phyloP scores from a whole-genome alignment of 495 filamentous ascomycete genomes.

The Pyrenula massariospora region DNA sequence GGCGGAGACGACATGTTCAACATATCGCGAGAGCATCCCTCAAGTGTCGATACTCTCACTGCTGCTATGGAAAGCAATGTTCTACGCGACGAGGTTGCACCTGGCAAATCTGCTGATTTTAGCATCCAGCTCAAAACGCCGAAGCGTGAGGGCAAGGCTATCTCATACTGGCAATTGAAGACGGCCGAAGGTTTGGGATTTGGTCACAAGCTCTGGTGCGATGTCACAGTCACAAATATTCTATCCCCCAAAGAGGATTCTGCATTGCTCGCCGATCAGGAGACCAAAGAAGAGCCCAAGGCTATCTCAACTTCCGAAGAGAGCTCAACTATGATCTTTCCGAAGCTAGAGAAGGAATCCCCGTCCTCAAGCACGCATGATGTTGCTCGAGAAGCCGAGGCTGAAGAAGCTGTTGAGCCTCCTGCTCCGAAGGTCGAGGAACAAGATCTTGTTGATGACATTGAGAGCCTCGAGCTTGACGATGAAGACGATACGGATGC shows the following conservation, averaged over 20 bases:
- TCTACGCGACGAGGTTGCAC: conserved; percentile 51
- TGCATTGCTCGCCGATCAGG: conserved; percentile 14
- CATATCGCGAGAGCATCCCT: conserved; percentile 64
- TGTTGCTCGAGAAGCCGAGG: conserved; percentile 14
- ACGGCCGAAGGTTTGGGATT: conserved; percentile 70
- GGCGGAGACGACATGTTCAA: conserved; percentile 94
- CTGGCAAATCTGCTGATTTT: conserved; percentile 68
- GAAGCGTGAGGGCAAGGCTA: conserved; percentile 54
- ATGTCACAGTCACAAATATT: conserved; percentile 53
- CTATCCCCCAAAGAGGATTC: conserved; percentile 9
- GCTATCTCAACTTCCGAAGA: conserved; percentile 12
- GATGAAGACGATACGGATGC: conserved; percentile 45
- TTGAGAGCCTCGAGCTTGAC: conserved; percentile 51
- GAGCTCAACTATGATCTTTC: conserved; percentile 82
- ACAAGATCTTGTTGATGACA: conserved; percentile 49
- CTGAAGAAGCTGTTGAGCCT: conserved; percentile 13
- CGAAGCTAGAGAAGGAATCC: conserved; percentile 89
- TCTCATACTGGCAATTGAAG: conserved; percentile 95
- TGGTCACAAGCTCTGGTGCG: conserved; percentile 91
- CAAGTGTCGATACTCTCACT: conserved; percentile 57
- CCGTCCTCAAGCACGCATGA: conserved; percentile 69
- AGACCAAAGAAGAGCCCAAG: conserved; percentile 8
- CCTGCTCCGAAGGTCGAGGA: conserved; percentile 30
- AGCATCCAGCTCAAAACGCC: conserved; percentile 76
- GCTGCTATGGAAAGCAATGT: conserved; percentile 71